Conservation (phyloP, 805 yeast species). For the Grigorovia humatica region DNA sequence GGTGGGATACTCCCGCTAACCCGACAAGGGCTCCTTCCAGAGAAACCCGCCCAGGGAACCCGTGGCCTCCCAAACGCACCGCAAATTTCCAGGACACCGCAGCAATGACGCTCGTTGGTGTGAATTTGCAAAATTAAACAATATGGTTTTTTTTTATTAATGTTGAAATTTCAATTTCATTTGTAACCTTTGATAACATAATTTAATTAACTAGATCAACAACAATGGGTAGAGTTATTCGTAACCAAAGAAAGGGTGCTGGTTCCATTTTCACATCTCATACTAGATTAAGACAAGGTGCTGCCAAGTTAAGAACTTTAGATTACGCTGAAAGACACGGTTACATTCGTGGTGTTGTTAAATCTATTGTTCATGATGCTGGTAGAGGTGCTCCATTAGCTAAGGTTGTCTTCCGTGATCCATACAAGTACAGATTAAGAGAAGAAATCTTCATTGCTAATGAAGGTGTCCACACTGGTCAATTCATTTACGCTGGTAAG, state of each 20-base stretch:
- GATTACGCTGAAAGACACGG: slow-evolving; percentile 99
- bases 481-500: slow-evolving; percentile 97
- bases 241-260: slow-evolving; percentile 99
- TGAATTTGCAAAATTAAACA: background rate
- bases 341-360: slow-evolving; percentile 98
- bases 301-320: slow-evolving; percentile 98
- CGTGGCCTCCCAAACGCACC: background rate
- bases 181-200: background rate
- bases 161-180: background rate
- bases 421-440: slow-evolving; percentile 96
- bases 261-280: slow-evolving; percentile 99
- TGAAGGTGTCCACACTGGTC: slow-evolving; percentile 99
- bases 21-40: background rate
- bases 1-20: background rate
- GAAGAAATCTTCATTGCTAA: slow-evolving; percentile 98
- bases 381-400: slow-evolving; percentile 99
- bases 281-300: slow-evolving; percentile 99
- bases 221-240: slow-evolving; percentile 90
- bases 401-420: slow-evolving; percentile 98
- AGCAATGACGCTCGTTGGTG: background rate
- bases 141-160: background rate
- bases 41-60: background rate
- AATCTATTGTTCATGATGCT: slow-evolving; percentile 97
- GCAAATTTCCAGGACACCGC: background rate
- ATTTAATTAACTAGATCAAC: background rate